Percentiles rank a stretch among this genome's conserved stretches.
These are phyloP conservation scores for Aschersonia sp. DNA, from an alignment of 2,329 filamentous ascomycete species.

Conservation along the genomic window DNA sequence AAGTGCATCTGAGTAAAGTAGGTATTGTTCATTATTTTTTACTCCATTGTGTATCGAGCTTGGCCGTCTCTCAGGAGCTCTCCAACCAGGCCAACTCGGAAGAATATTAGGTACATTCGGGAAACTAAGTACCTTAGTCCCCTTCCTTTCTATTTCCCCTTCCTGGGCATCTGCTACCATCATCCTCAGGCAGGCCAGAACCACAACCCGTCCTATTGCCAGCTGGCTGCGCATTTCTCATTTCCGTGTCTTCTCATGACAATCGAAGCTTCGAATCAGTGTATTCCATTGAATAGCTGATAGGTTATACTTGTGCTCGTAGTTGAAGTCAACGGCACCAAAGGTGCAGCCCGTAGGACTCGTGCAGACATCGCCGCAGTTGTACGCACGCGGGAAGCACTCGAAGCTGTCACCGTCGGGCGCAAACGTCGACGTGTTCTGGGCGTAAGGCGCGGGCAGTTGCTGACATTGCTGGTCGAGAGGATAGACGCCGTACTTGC, in stretches of 20 bases:
- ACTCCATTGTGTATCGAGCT: too few relatives aligned
- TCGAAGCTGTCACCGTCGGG: constrained; percentile 32
- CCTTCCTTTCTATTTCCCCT: too few relatives aligned
- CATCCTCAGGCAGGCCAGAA: background rate
- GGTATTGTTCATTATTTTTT: too few relatives aligned
- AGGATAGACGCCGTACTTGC: constrained; percentile 26
- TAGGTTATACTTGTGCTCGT: constrained; percentile 32
- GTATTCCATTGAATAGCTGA: constrained; percentile 28
- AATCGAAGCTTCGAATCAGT: constrained; percentile 21
- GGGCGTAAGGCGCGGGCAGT: constrained; percentile 22
- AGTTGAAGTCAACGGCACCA: constrained; percentile 29
- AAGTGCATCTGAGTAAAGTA: too few relatives aligned
- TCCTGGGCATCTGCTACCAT: background rate
- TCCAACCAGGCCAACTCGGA: too few relatives aligned
- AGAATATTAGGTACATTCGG: too few relatives aligned
- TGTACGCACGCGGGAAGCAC: constrained; percentile 28
- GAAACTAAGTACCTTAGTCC: too few relatives aligned
- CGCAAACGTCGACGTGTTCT: constrained; percentile 33
- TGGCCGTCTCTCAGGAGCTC: too few relatives aligned
- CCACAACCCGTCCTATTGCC: background rate
- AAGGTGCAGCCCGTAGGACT: constrained; percentile 39
- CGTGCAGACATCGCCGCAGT: constrained; percentile 29
- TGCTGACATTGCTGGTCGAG: constrained; percentile 28
- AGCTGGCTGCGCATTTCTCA: background rate
- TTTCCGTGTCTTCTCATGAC: constrained; percentile 5